A percentile compares a stretch with the other conserved stretches of the same genome.
These are phyloP conservation scores for Podospora pseudopauciseta DNA, from an alignment of 495 filamentous ascomycete genomes.

Conservation along the genomic window DNA sequence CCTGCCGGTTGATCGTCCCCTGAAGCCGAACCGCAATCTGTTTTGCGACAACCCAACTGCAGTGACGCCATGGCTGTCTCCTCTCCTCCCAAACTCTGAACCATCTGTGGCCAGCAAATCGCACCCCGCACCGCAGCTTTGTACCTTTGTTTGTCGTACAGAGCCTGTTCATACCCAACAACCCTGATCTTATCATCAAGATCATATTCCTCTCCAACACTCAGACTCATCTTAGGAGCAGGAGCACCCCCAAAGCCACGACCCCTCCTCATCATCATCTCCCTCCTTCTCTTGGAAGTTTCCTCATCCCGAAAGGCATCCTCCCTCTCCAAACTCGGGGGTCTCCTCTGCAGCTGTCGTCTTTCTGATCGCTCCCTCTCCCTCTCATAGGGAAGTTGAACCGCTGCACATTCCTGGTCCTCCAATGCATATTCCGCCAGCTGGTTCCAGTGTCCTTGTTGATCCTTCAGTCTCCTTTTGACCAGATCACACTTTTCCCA, in stretches of 20 bases:
- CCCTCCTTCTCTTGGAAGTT: constrained; percentile 12
- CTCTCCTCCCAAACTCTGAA: background rate
- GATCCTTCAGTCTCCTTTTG: background rate
- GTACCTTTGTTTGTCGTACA: background rate
- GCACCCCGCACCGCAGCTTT: background rate
- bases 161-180: background rate
- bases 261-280: background rate
- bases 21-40: too few species aligned
- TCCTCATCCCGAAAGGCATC: constrained; percentile 40
- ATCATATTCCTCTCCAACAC: background rate
- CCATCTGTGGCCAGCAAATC: too few species aligned
- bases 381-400: background rate
- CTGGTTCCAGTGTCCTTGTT: background rate
- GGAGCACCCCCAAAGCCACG: background rate
- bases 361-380: background rate
- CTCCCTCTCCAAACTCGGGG: constrained; percentile 40
- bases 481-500: background rate
- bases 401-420: background rate
- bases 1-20: constrained; percentile 30
- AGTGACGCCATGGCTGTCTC: background rate
- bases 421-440: background rate
- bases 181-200: constrained; percentile 23
- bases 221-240: too few species aligned
- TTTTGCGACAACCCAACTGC: too few species aligned
- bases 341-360: constrained; percentile 14